These are phyloP conservation scores for Fragilariopsis cylindrus DNA, from an alignment of 108 stramenopile genomes.

Conservation along the genomic window DNA sequence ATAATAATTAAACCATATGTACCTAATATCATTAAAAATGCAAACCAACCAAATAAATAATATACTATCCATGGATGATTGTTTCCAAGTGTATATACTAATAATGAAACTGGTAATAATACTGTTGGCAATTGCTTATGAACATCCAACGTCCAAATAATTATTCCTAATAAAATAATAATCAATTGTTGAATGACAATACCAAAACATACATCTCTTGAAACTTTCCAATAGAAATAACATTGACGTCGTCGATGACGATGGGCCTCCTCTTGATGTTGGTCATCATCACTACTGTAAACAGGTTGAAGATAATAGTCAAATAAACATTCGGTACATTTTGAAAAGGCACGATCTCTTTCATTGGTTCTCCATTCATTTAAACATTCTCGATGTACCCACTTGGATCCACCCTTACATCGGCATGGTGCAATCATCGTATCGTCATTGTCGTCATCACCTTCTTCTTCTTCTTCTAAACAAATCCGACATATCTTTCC, in stretches of 20 bases:
- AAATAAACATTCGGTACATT: slow-evolving; percentile 36
- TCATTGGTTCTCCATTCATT: slow-evolving; percentile 37
- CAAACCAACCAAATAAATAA: slow-evolving; percentile 22
- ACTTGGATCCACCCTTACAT: slow-evolving; percentile 39
- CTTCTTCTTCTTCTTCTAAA: slow-evolving; percentile 17
- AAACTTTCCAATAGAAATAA: slow-evolving; percentile 20
- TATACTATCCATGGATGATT: not conserved
- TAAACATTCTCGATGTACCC: slow-evolving; percentile 46
- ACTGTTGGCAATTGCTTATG: not conserved
- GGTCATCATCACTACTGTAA: not conserved
- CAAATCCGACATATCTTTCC: slow-evolving; percentile 41
- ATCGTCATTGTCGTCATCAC: slow-evolving; percentile 9
- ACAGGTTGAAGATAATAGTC: slow-evolving; percentile 29
- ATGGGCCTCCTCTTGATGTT: not conserved
- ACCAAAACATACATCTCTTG: slow-evolving; percentile 21
- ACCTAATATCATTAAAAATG: slow-evolving; percentile 19
- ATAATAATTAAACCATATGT: slow-evolving; percentile 18
- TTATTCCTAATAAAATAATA: slow-evolving; percentile 2
- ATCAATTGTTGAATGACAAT: slow-evolving; percentile 14
- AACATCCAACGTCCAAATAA: not conserved
- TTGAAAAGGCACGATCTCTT: slow-evolving; percentile 36
- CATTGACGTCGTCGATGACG: slow-evolving; percentile 7
- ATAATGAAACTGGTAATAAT: not conserved
- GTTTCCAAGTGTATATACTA: too few relatives aligned
- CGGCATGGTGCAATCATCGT: slow-evolving; percentile 46